Base-by-base conservation (phyloP, 2,329 filamentous ascomycete genomes). In the Scolecobasidium constrictum region DNA sequence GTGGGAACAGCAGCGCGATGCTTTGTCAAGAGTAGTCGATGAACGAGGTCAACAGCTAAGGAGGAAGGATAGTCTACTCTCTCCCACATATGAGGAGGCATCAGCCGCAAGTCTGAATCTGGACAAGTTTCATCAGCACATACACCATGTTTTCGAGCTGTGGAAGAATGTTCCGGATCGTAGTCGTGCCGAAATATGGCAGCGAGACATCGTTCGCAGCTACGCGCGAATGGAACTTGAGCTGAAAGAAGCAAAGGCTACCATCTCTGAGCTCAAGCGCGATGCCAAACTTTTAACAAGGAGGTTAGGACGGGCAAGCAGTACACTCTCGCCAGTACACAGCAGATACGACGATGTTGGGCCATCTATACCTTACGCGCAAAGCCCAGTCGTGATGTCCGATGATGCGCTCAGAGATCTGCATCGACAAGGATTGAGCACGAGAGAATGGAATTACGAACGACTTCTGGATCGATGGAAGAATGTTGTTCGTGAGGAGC, bases 71-170 rank as follows among this genome's bases (percentile, higher is more conserved):
- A 33, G 42, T 17, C 35, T 46, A 45, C 59, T 55, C 35, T 60
- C 48, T 3, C 44, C 40, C 59, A 58, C 57, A 61, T 60, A 45
- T 48, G 67, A 61, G 53, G 60, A 56, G 4, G 58, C 60, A 19
- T 58, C 60, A 17, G 52, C 61, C 15, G 61, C 58, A 1, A 56
- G 59, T 11, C 59, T 59, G 5, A 55, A 61, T 19, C 56, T 58
- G 65, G 47, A 82, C 68, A 34, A 75, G 70, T 49, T 90, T 40
- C 79, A 86, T 48, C 73, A 82, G 45, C 90, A 96, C 57, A 60
- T 94, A 4, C 74, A 83, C n/a, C 76, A 80, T 12, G 79, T 85
- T 1, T 94, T 79, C 57, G 71, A 73, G 5, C 81, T 85, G 34
- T 96, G 88, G 88, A 75, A 75, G 40, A 67, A 68, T 2, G 66